phyloP scores from a whole-genome alignment of 352 stramenopile genomes.

The Phytophthora lateralis region DNA sequence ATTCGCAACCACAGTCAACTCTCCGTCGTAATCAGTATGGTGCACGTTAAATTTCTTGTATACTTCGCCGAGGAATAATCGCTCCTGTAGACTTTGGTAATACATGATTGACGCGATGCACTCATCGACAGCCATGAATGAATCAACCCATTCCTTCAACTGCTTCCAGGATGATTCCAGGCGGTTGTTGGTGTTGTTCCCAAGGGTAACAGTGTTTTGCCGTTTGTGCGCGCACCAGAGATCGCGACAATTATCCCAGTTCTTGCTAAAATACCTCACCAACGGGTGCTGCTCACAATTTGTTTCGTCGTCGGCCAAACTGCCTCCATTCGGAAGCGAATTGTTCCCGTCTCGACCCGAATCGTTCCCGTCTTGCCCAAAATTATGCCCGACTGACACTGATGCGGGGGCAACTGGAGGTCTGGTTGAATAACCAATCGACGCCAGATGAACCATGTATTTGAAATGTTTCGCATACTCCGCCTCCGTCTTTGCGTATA shows the following conservation, averaged over 20 bases:
- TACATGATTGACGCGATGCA: too few species aligned
- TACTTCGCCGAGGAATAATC: too few species aligned
- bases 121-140: too few species aligned
- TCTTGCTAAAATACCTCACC: neutral
- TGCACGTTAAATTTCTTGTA: too few species aligned
- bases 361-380: too few species aligned
- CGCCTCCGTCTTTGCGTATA: neutral
- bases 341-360: too few species aligned
- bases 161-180: neutral
- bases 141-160: too few species aligned
- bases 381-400: neutral
- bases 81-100: too few species aligned
- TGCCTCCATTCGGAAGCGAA: neutral
- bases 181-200: neutral
- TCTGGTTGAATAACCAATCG: neutral
- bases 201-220: neutral
- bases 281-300: neutral
- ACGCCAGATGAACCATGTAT: neutral
- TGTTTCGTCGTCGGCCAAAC: neutral
- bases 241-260: neutral
- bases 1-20: too few species aligned
- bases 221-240: neutral
- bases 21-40: too few species aligned
- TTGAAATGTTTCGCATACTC: neutral
- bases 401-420: neutral